phyloP scores from a whole-genome alignment of 177 flowering plant genomes.

The Vitis hybrid region DNA sequence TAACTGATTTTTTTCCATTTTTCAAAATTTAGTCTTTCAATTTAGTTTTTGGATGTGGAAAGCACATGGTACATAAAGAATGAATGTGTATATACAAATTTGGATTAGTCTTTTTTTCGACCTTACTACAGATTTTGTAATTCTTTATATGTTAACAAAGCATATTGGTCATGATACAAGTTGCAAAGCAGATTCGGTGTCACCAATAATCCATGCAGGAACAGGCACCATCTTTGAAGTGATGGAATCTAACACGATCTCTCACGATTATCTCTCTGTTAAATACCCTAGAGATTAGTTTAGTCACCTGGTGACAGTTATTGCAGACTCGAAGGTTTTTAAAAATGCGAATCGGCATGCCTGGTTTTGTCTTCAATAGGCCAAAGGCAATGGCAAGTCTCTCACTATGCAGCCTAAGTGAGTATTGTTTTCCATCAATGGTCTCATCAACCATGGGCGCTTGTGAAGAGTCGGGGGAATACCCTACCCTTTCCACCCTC shows the following conservation, averaged over 20 bases:
- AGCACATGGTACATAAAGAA: no score
- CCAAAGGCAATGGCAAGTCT: slow-evolving; percentile 81
- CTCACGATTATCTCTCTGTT: slow-evolving; percentile 69
- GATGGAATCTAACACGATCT: slow-evolving; percentile 80
- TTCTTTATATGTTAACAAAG: no score
- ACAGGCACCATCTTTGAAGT: slow-evolving; percentile 59
- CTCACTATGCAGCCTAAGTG: slow-evolving; percentile 74
- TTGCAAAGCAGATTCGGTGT: slow-evolving; percentile 1
- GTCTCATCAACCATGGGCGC: slow-evolving; percentile 60
- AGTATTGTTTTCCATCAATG: slow-evolving; percentile 34
- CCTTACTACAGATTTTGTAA: no score
- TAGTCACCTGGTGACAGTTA: slow-evolving; percentile 76
- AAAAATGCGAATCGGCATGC: slow-evolving; percentile 65
- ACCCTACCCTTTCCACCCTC: slow-evolving; percentile 42
- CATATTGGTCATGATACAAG: no score
- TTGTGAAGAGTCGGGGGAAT: slow-evolving; percentile 55
- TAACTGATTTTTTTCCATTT: no score
- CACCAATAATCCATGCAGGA: slow-evolving; percentile 81
- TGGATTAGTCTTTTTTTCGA: no score
- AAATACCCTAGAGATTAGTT: slow-evolving; percentile 51
- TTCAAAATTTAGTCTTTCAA: no score
- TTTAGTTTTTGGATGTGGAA: no score
- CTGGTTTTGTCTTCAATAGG: slow-evolving; percentile 46
- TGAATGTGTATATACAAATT: no score
- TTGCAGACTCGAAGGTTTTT: slow-evolving; percentile 74